Evolutionary conservation across 1,139 yeast species (phyloP).

Genomic region (Sugiyamaella pinicola): DNA sequence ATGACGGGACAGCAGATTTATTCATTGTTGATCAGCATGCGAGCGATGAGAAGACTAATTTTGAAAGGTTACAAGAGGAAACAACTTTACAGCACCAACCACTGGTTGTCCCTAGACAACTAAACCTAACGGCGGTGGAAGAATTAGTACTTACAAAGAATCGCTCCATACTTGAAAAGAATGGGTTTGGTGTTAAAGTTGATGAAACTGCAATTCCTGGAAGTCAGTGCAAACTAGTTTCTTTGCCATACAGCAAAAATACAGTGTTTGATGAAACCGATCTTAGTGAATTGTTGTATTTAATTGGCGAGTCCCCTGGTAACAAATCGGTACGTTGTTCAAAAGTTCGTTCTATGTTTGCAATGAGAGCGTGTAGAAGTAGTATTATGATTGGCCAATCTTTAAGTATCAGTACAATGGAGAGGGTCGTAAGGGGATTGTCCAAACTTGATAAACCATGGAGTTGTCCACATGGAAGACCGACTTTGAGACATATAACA

Average conservation of each 20-base stretch:
- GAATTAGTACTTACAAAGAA: conserved; percentile 69
- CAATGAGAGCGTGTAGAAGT: conserved; percentile 92
- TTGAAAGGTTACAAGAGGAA: conserved; percentile 63
- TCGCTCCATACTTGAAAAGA: conserved; percentile 56
- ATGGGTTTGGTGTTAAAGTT: conserved; percentile 70
- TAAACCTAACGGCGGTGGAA: conserved; percentile 76
- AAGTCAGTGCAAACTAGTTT: conserved; percentile 53
- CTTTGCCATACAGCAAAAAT: conserved; percentile 75
- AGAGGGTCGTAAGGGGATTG: conserved; percentile 63
- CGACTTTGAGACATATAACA: conserved; percentile 87
- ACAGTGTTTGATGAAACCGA: conserved; percentile 66
- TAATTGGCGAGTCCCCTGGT: conserved; percentile 50
- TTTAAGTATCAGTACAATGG: conserved; percentile 62
- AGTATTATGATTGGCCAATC: conserved; percentile 93
- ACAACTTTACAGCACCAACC: conserved; percentile 68
- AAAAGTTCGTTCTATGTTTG: conserved; percentile 79
- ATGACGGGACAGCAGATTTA: conserved; percentile 52
- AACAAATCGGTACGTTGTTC: conserved; percentile 57
- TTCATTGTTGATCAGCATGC: conserved; percentile 97
- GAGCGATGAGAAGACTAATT: conserved; percentile 90
- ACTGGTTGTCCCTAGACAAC: conserved; percentile 62
- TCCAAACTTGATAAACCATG: conserved; percentile 86
- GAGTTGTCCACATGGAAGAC: conserved; percentile 99
- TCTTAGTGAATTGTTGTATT: conserved; percentile 71
- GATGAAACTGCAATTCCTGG: conserved; percentile 59